Base-by-base conservation (phyloP, 768 basidiomycete species). In the Daedaleopsis nitida region DNA sequence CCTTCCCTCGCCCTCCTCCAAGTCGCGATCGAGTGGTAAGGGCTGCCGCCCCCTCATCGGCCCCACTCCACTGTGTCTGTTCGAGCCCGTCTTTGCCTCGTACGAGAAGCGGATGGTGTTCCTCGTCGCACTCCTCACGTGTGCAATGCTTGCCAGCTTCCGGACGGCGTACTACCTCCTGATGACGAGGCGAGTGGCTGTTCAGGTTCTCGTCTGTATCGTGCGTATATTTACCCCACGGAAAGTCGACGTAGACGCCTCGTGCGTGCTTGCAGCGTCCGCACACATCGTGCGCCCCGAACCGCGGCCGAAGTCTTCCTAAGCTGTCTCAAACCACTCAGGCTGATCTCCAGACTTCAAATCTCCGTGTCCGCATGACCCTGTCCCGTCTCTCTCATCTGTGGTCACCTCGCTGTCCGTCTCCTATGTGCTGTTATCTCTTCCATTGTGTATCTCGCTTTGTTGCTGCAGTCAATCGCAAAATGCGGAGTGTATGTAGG, bases 141-240 rank as follows among this genome's bases (percentile, higher is more conserved):
- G 81, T 32, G 80, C 78, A 8, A 80, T 80, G 62, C 57, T 87
- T 44, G 68, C 76, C 39, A 87, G 81, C 67, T 88, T 90, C 66
- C 79, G 75, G 43, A 72, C 77, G 2, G 87, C 88, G 1, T 88
- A 87, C 62, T 87, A 87, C 76, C 76, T 89, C 45, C 85, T 82
- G 67, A 77, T 78, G 52, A 83, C 82, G 69, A 87, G 86, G 86
- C 88, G 82, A 38, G 23, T 51, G 55, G 9, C 14, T 9, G 49
- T 1, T 13, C 27, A n/a, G n/a, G 27, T 32, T n/a, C n/a, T n/a
- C 23, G 5, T 45, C 55, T 34, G 10, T 37, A 13, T 32, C 27
- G n/a, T 27, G 9, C 35, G 13, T 42, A 10, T 14, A 17, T 23
- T 13, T 7, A 3, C 27, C 4, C 7, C 4, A 32, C 7, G 27